A percentile compares a stretch with the other conserved stretches of the same genome.
Conservation (phyloP, 768 basidiomycete species). For the Trametes meyenii region DNA sequence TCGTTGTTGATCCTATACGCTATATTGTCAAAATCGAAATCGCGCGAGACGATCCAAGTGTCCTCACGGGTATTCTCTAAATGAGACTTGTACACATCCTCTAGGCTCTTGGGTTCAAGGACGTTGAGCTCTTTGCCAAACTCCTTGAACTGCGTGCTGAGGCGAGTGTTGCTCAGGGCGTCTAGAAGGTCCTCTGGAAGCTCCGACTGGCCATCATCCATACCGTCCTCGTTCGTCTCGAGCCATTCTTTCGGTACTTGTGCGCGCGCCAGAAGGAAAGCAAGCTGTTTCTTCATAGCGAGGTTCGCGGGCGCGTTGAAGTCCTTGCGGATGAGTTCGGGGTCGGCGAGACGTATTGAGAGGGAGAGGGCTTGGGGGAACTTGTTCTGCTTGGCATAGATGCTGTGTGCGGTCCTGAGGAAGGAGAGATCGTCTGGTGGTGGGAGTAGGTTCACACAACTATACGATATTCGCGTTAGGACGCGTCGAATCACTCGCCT, state of each 20-base stretch:
- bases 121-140: constrained; percentile 96
- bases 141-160: constrained; percentile 82
- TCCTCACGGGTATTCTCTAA: constrained; percentile 82
- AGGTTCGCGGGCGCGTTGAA: constrained; percentile 90
- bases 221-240: constrained; percentile 56
- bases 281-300: constrained; percentile 95
- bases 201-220: constrained; percentile 58
- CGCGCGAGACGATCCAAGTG: neutral
- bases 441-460: constrained; percentile 87
- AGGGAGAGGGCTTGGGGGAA: constrained; percentile 91
- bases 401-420: constrained; percentile 82
- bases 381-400: constrained; percentile 85
- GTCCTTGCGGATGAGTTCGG: constrained; percentile 79
- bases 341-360: constrained; percentile 83
- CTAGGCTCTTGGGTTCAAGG: constrained; percentile 84
- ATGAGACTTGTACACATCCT: constrained; percentile 98
- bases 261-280: constrained; percentile 90
- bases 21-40: neutral
- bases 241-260: constrained; percentile 92
- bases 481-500: constrained; percentile 1
- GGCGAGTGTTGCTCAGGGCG: constrained; percentile 82
- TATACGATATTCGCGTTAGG: constrained; percentile 31
- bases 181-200: constrained; percentile 82
- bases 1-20: constrained; percentile 59
- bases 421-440: constrained; percentile 93